Evolutionary conservation across 805 yeast species (phyloP).

Genomic region (Metschnikowia amazonensis): DNA sequence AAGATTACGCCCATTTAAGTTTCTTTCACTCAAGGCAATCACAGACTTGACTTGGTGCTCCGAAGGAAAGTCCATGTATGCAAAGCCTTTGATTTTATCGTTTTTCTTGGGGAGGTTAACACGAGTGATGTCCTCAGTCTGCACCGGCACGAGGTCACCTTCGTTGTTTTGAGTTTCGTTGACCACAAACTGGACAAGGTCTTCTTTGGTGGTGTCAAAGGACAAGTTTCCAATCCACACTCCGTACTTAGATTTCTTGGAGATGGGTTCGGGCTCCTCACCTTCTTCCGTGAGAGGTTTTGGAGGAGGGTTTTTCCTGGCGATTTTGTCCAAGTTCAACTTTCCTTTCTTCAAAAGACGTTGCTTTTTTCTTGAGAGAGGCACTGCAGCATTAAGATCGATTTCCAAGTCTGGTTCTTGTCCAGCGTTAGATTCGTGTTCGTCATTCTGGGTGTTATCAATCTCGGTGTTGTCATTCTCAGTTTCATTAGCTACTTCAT

Average conservation of each 20-base stretch:
- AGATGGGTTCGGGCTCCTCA: slow-evolving; percentile 22
- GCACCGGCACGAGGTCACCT: slow-evolving; percentile 33
- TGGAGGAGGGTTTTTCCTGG: slow-evolving; percentile 34
- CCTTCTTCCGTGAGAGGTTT: slow-evolving; percentile 37
- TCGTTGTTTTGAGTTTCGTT: slow-evolving; percentile 48
- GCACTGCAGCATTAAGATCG: slow-evolving; percentile 50
- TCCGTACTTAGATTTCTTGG: slow-evolving; percentile 54
- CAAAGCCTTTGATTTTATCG: slow-evolving; percentile 77
- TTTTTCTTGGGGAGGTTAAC: slow-evolving; percentile 76
- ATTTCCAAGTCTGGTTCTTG: slow-evolving; percentile 52
- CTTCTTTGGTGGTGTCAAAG: slow-evolving; percentile 77
- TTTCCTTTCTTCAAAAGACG: slow-evolving; percentile 81
- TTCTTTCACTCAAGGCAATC: slow-evolving; percentile 63
- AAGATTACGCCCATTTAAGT: slow-evolving; percentile 79
- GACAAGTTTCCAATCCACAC: slow-evolving; percentile 95
- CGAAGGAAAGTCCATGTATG: slow-evolving; percentile 77
- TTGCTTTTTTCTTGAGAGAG: slow-evolving; percentile 87
- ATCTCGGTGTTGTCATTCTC: too few relatives aligned
- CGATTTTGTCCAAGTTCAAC: slow-evolving; percentile 57
- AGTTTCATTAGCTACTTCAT: too few relatives aligned
- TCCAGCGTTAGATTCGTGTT: background rate
- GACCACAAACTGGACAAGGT: slow-evolving; percentile 59
- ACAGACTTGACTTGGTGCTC: slow-evolving; percentile 59
- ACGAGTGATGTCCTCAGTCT: slow-evolving; percentile 62
- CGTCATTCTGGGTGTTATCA: too few relatives aligned